phyloP scores from a whole-genome alignment of 805 yeast genomes.

The Saccharomycopsis fermentans region DNA sequence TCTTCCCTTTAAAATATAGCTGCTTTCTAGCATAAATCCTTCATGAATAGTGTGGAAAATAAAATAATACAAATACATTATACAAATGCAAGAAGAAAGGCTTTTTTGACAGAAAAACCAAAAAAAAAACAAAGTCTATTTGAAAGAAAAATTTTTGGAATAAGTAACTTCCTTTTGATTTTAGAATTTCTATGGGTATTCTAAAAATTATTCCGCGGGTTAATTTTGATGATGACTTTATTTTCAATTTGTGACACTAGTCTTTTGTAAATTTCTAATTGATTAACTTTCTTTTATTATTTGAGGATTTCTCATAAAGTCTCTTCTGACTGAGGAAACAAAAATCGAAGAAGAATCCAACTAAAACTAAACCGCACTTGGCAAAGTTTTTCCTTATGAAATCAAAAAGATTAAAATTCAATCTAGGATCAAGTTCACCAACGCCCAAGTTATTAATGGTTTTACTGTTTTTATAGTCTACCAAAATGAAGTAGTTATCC shows the following conservation, averaged over 20 bases:
- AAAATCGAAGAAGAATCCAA: conserved; percentile 16
- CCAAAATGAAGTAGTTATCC: conserved; percentile 15
- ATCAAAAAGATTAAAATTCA: conserved; percentile 14
- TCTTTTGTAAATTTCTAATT: neutral
- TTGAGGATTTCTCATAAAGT: conserved; percentile 9
- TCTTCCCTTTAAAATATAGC: no score
- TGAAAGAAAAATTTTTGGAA: neutral
- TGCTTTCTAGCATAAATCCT: no score
- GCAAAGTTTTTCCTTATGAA: conserved; percentile 18
- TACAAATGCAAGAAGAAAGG: neutral
- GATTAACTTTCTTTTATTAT: neutral
- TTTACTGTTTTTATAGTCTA: conserved; percentile 3
- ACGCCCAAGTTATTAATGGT: conserved; percentile 15
- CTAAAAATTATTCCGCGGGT: neutral
- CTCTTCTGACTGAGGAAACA: conserved; percentile 16
- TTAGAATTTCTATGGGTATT: no score
- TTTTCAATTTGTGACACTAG: no score
- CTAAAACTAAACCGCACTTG: conserved; percentile 17
- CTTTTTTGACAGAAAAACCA: neutral
- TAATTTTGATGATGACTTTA: neutral
- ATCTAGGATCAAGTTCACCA: conserved; percentile 14
- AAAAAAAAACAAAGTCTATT: neutral
- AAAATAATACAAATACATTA: no score
- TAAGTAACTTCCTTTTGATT: neutral
- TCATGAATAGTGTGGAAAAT: no score